Evolutionary conservation across 73 alveolate genomes (phyloP).

Genomic region (Paramecium octaurelia): DNA sequence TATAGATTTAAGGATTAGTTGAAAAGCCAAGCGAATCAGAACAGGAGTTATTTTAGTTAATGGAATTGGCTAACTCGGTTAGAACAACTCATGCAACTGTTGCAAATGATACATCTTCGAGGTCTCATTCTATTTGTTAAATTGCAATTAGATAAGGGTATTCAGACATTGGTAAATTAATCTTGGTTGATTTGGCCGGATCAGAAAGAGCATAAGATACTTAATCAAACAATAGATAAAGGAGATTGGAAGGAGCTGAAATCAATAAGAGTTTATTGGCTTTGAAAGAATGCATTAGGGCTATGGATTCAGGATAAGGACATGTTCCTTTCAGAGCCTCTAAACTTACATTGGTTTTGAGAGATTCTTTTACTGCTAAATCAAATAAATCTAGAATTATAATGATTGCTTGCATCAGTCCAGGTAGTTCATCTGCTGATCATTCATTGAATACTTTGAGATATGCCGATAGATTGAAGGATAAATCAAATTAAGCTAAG

Average conservation of each 20-base stretch:
- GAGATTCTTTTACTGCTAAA: slow-evolving; percentile 94
- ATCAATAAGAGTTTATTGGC: slow-evolving; percentile 95
- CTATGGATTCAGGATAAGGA: slow-evolving; percentile 87
- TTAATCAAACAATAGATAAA: slow-evolving; percentile 85
- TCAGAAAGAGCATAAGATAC: slow-evolving; percentile 98
- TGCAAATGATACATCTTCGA: slow-evolving; percentile 95
- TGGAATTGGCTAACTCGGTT: slow-evolving; percentile 86
- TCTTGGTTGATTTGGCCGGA: slow-evolving; percentile 96
- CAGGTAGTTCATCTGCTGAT: slow-evolving; percentile 94
- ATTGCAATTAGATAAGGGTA: slow-evolving; percentile 79
- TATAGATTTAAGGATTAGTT: slow-evolving; percentile 89
- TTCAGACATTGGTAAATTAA: slow-evolving; percentile 83
- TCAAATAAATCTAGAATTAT: slow-evolving; percentile 86
- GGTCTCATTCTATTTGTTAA: slow-evolving; percentile 96
- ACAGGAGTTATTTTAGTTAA: slow-evolving; percentile 86
- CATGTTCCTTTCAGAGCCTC: slow-evolving; percentile 99
- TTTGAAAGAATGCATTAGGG: slow-evolving; percentile 97
- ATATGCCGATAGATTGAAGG: slow-evolving; percentile 68
- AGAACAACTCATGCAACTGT: slow-evolving; percentile 97
- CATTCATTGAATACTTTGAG: slow-evolving; percentile 94
- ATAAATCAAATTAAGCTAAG: slow-evolving; percentile 51
- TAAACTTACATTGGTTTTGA: slow-evolving; percentile 94
- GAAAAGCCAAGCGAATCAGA: slow-evolving; percentile 84
- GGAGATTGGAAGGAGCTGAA: slow-evolving; percentile 98
- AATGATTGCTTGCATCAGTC: slow-evolving; percentile 97